Conservation (phyloP, 257 asterid genomes). For the Rehmannia glutinosa region DNA sequence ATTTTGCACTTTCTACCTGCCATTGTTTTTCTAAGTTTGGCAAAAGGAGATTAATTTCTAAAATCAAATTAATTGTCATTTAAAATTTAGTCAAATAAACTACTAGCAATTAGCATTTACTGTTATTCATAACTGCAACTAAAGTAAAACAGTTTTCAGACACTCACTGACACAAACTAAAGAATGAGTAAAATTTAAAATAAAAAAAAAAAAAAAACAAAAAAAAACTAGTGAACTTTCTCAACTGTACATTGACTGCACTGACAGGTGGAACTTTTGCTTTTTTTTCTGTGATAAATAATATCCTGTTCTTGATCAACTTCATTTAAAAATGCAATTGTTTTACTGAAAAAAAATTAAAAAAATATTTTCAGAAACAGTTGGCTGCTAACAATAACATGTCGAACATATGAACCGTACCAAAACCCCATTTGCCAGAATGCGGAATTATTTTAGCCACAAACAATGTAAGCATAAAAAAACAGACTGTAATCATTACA, state of each 20-base stretch:
- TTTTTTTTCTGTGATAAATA: constrained; percentile 14
- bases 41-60: constrained; percentile 14
- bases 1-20: constrained; percentile 9
- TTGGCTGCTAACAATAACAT: constrained; percentile 21
- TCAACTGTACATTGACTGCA: constrained; percentile 26
- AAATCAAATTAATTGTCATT: constrained; percentile 9
- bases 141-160: constrained; percentile 13
- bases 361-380: constrained; percentile 14
- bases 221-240: constrained; percentile 12
- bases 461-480: constrained; percentile 1
- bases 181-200: background rate
- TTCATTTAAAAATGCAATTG: constrained; percentile 11
- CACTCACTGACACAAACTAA: constrained; percentile 9
- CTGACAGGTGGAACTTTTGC: constrained; percentile 28
- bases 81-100: background rate
- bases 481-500: background rate
- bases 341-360: constrained; percentile 12
- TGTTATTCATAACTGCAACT: constrained; percentile 13
- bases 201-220: background rate
- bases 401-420: constrained; percentile 27
- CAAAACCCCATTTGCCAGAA: constrained; percentile 14
- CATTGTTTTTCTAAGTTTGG: constrained; percentile 23
- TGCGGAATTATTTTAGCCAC: background rate
- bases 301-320: constrained; percentile 18
- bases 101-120: constrained; percentile 5